Evolutionary conservation across 345 rosid genomes (phyloP), one percentile per base, ranked within the genome.

Genomic region (Salix caprea): DNA sequence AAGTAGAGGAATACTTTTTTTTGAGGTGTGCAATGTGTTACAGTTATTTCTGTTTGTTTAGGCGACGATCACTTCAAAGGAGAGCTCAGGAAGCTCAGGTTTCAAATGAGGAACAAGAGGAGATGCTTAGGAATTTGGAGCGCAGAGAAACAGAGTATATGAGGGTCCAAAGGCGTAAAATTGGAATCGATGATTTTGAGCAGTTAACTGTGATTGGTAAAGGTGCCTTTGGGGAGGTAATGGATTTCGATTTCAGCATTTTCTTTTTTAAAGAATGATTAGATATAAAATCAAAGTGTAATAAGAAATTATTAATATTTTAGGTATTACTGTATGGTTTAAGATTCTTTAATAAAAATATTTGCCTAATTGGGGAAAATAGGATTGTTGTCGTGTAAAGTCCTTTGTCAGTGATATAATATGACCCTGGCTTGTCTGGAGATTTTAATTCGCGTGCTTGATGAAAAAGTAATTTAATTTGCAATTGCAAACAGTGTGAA

Each of bases 151-250:
- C 99, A 2, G 99, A 90, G 84, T 93, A 83, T 73, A 95, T 95
- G 99, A 85, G 99, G 78, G 56, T 91, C 85, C 99, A 95, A 87
- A 87, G 99, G 77, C 97, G 97, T 80, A 96, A 96, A 84, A 82
- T 93, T 79, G 98, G 98, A 70, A 90, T 93, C 16, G 99, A 96
- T 75, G 99, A 96, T 77, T 96, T 96, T 68, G 98, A 96, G 80
- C 92, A 89, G 36, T 82, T 96, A 75, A 91, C 93, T 39, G 87
- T 93, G 42, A 91, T 93, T 75, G 99, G 98, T 52, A 96, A 87
- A 91, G 99, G 99, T 69, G 99, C 98, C 79, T 96, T 93, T 79
- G 99, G 91, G 54, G 99, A 96, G 97, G 99, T 95, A 88, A 28
- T 58, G 24, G 14, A 58, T 58, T 58, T n/a, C 64, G 24, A 10